These are phyloP conservation scores for Ceraceosorus guamensis DNA, from an alignment of 1,284 basidiomycete genomes.

Conservation along the genomic window DNA sequence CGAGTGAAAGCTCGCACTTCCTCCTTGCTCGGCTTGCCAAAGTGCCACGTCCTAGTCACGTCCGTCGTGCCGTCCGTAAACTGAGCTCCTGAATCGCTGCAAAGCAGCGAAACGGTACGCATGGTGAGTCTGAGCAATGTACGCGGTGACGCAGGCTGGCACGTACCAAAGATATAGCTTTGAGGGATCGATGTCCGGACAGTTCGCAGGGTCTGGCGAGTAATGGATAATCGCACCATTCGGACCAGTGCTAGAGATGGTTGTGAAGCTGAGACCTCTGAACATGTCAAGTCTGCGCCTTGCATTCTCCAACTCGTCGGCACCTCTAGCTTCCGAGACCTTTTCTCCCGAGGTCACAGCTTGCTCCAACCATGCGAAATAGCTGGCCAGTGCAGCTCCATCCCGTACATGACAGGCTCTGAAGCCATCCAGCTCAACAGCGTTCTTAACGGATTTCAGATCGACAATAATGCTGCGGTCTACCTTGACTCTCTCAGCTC, in stretches of 20 bases:
- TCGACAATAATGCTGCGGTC: conserved; percentile 60
- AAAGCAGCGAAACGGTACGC: background rate
- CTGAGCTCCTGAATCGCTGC: conserved; percentile 73
- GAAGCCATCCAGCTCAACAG: conserved; percentile 79
- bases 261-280: conserved; percentile 80
- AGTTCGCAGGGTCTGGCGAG: conserved; percentile 66
- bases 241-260: conserved; percentile 78
- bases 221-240: conserved; percentile 97
- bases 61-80: conserved; percentile 92
- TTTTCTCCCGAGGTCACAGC: conserved; percentile 61
- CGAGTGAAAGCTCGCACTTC: conserved; percentile 84
- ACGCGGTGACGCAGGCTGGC: background rate
- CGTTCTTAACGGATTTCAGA: conserved; percentile 84
- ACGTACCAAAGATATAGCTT: conserved; percentile 66
- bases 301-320: conserved; percentile 69
- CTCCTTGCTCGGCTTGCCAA: conserved; percentile 62
- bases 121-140: background rate
- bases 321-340: conserved; percentile 73
- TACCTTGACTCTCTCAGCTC: conserved; percentile 26
- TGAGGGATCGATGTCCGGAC: conserved; percentile 58
- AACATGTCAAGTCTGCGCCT: conserved; percentile 71
- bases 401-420: conserved; percentile 81
- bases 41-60: conserved; percentile 77
- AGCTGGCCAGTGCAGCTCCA: conserved; percentile 71
- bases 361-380: conserved; percentile 88